These are phyloP conservation scores for Lolium perenne DNA, from an alignment of 176 grass and related monocot species.

Conservation along the genomic window DNA sequence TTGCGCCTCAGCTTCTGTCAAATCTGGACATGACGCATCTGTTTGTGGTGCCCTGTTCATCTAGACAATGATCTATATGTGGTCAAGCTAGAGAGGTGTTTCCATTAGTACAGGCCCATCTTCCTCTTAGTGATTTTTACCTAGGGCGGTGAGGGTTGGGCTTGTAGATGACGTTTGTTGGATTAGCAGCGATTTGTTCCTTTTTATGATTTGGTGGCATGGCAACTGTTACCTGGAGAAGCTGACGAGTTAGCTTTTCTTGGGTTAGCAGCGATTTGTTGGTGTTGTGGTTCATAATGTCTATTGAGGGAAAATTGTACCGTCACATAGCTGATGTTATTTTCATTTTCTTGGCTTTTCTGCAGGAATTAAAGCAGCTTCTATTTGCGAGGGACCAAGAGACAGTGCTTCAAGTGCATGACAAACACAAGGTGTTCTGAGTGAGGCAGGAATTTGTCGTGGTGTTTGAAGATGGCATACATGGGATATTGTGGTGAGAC, in stretches of 20 bases:
- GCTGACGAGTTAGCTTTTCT: neutral
- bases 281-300: neutral
- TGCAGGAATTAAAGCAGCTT: neutral
- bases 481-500: neutral
- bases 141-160: neutral
- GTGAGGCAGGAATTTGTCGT: neutral
- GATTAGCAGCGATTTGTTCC: neutral
- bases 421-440: neutral
- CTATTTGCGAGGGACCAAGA: neutral
- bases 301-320: no score
- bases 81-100: neutral
- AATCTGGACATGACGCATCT: neutral
- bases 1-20: neutral
- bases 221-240: neutral
- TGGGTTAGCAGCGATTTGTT: neutral
- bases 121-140: neutral
- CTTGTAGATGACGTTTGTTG: neutral
- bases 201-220: no score
- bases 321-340: no score
- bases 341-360: neutral
- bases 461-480: neutral
- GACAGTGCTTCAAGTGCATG: constrained; percentile 3
- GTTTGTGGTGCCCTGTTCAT: neutral
- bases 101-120: neutral
- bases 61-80: no score